Base-by-base conservation (phyloP, 257 asterid species). In the Ocimum tenuiflorum region DNA sequence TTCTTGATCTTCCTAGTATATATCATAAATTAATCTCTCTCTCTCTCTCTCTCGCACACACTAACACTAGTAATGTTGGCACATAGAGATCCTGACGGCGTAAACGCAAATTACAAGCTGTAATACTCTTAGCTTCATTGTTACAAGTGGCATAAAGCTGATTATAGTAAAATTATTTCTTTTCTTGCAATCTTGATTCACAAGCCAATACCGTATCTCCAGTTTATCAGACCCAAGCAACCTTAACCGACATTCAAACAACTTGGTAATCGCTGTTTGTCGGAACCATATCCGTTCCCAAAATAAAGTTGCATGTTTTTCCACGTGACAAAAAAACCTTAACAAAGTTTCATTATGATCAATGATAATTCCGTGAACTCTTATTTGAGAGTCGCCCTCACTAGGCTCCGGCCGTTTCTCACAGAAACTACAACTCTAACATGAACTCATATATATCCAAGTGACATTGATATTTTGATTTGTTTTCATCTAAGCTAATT, bases 161-260 rank as follows among this genome's bases (percentile, higher is more conserved):
- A 49, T 65, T 23, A 41, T 1, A n/a, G n/a, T n/a, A 27, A 27
- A 2, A 27, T 27, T 2, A 27, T 27, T 27, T 27, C 31, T 69
- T 70, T 46, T 27, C 39, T 12, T 59, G 43, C 74, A 67, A 74
- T n/a, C 74, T 63, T 71, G 54, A 63, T 48, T 20, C 71, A 71
- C 56, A 71, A 71, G 76, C 76, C 61, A 71, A 20, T 66, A 31
- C 13, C 45, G 65, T 61, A 61, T 71, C 70, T 71, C 59, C 5
- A 39, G 19, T 43, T 54, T 63, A 59, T 11, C 73, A 7, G 35
- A 43, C 56, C 7, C 15, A 50, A 70, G 68, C 74, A 60, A 60
- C 60, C 63, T 48, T 24, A 64, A 15, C 31, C 62, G 45, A 18
- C 47, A 57, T 57, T 4, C 17, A 57, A 57, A 33, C 63, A 33